A percentile compares a stretch with the other conserved stretches of the same genome.
phyloP scores from a whole-genome alignment of 2,329 filamentous ascomycete genomes.

The Calonectria pseudoreteaudii region DNA sequence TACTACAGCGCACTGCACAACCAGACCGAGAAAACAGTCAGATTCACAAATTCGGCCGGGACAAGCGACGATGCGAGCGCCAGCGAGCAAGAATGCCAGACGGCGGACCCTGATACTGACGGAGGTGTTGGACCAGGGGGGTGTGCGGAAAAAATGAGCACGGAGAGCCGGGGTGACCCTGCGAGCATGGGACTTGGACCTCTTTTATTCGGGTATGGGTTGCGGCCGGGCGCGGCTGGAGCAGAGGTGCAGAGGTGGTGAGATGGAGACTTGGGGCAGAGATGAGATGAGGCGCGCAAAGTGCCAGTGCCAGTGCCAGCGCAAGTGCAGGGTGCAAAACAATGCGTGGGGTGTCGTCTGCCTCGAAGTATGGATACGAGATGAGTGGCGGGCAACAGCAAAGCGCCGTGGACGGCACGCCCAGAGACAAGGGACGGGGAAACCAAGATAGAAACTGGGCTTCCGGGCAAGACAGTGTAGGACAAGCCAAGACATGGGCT shows the following conservation, averaged over 20 bases:
- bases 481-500: background rate
- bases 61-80: background rate
- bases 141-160: constrained; percentile 14
- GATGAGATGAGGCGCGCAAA: constrained; percentile 19
- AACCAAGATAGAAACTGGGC: constrained; percentile 4
- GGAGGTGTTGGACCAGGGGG: constrained; percentile 16
- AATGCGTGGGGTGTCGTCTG: background rate
- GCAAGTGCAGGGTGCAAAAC: constrained; percentile 2
- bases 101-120: constrained; percentile 27
- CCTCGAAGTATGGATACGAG: constrained; percentile 1
- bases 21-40: background rate
- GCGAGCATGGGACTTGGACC: constrained; percentile 21
- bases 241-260: constrained; percentile 3
- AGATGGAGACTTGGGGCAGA: constrained; percentile 6
- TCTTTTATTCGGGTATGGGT: constrained; percentile 22
- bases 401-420: background rate
- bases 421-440: background rate
- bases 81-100: constrained; percentile 19
- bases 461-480: background rate
- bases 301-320: constrained; percentile 6
- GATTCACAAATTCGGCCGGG: background rate
- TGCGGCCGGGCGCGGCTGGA: constrained; percentile 24
- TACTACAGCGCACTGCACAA: background rate
- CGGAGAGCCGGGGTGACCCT: constrained; percentile 15
- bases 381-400: constrained; percentile 1